Evolutionary conservation across 352 stramenopile genomes (phyloP).

Genomic region (Phytophthora fragariaefolia): DNA sequence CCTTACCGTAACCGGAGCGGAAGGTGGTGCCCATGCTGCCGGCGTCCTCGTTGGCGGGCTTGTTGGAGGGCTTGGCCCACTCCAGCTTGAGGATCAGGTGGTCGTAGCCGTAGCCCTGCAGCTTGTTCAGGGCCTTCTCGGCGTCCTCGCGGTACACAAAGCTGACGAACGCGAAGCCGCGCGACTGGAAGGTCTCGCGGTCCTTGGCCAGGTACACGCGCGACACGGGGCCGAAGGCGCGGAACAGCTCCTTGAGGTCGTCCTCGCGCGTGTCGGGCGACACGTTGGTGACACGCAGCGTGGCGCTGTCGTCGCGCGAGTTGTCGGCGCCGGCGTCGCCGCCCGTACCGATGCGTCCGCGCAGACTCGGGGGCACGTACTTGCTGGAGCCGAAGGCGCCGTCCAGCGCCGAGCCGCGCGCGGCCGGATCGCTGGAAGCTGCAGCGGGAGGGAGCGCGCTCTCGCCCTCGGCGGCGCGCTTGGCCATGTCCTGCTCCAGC

Average conservation of each 20-base stretch:
- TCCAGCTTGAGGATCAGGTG: slow-evolving; percentile 99
- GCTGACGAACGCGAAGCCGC: slow-evolving; percentile 99
- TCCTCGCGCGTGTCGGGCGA: slow-evolving; percentile 98
- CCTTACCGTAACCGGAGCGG: slow-evolving; percentile 90
- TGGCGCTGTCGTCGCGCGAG: slow-evolving; percentile 81
- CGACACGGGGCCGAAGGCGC: slow-evolving; percentile 95
- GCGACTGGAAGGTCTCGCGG: slow-evolving; percentile 96
- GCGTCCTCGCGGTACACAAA: slow-evolving; percentile 98
- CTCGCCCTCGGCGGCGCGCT: slow-evolving; percentile 52
- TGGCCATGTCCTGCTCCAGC: slow-evolving; percentile 72
- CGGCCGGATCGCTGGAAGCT: slow-evolving; percentile 30
- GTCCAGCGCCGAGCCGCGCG: slow-evolving; percentile 62
- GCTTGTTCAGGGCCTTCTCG: slow-evolving; percentile 95
- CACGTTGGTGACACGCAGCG: slow-evolving; percentile 99
- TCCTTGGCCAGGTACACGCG: slow-evolving; percentile 99
- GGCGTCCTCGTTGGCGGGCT: slow-evolving; percentile 71
- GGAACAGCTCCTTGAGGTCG: slow-evolving; percentile 99
- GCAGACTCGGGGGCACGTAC: slow-evolving; percentile 88
- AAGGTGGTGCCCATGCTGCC: slow-evolving; percentile 89
- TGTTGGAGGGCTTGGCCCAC: slow-evolving; percentile 98
- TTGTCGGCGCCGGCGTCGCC: slow-evolving; percentile 43
- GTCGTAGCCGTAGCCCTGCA: slow-evolving; percentile 98
- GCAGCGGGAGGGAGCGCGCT: slow-evolving; percentile 21
- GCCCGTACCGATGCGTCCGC: slow-evolving; percentile 51
- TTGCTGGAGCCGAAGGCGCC: slow-evolving; percentile 84